Percentiles rank a stretch among this genome's conserved stretches.
phyloP scores from a whole-genome alignment of 2,329 filamentous ascomycete genomes.

The Ophiognomonia clavigignenti-juglandacearum region DNA sequence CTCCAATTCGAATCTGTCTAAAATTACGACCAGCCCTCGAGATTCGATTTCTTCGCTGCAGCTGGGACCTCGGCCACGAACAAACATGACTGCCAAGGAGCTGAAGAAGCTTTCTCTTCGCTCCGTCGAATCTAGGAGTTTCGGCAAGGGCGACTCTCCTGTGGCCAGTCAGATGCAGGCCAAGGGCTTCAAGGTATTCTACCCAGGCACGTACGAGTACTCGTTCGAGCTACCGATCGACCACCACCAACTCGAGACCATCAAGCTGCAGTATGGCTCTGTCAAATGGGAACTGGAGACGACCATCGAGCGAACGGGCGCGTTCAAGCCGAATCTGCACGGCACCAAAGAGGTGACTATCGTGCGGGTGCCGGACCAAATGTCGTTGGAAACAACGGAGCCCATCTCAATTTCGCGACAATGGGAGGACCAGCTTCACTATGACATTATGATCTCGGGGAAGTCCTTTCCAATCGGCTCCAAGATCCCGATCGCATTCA shows the following conservation, averaged over 20 bases:
- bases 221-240: slow-evolving; percentile 86
- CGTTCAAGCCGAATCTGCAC: slow-evolving; percentile 83
- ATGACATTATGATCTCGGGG: slow-evolving; percentile 93
- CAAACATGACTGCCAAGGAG: slow-evolving; percentile 41
- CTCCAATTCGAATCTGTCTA: slow-evolving; percentile 29
- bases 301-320: slow-evolving; percentile 77
- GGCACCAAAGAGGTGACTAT: slow-evolving; percentile 78
- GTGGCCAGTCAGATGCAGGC: slow-evolving; percentile 53
- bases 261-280: slow-evolving; percentile 77
- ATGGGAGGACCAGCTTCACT: slow-evolving; percentile 93
- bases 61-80: slow-evolving; percentile 22
- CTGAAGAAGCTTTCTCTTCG: slow-evolving; percentile 70
- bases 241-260: slow-evolving; percentile 83
- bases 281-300: slow-evolving; percentile 88
- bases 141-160: slow-evolving; percentile 70
- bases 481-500: slow-evolving; percentile 89
- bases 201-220: slow-evolving; percentile 63
- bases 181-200: slow-evolving; percentile 83
- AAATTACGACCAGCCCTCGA: slow-evolving; percentile 18
- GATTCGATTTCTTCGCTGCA: slow-evolving; percentile 29
- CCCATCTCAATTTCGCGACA: slow-evolving; percentile 90
- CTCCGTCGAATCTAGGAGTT: slow-evolving; percentile 78
- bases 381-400: slow-evolving; percentile 85
- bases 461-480: slow-evolving; percentile 89
- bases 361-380: slow-evolving; percentile 79